Conservation (phyloP, 345 rosid species). For the Luvunga scandens region DNA sequence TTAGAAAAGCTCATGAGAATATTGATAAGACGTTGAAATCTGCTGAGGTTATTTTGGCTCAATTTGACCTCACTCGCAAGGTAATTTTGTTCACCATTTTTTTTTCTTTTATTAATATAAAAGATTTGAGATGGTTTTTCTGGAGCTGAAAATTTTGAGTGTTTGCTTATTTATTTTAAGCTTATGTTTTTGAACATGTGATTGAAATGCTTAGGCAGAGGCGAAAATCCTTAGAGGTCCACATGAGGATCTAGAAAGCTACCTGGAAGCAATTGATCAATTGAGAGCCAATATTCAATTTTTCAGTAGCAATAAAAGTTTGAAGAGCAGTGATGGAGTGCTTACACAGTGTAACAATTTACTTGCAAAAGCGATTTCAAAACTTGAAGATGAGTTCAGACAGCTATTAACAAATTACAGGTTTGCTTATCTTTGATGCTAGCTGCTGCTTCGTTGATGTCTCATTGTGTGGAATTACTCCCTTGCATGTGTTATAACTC, state of each 20-base stretch:
- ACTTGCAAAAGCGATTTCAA: conserved; percentile 75
- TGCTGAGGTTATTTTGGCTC: conserved; percentile 71
- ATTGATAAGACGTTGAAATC: conserved; percentile 78
- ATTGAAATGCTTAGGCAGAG: conserved; percentile 54
- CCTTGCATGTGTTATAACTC: not conserved
- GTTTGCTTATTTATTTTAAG: too few relatives aligned
- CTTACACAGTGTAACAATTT: conserved; percentile 65
- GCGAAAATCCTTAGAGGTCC: conserved; percentile 97
- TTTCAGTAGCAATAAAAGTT: conserved; percentile 60
- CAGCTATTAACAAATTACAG: conserved; percentile 76
- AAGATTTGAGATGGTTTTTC: not conserved
- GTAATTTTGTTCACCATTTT: conserved; percentile 21
- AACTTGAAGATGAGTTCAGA: conserved; percentile 93
- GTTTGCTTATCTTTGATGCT: conserved; percentile 24
- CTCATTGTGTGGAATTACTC: not conserved
- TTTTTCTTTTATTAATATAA: not conserved
- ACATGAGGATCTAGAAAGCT: conserved; percentile 89
- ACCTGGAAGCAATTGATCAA: conserved; percentile 90
- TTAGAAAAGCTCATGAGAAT: conserved; percentile 87
- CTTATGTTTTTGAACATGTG: not conserved
- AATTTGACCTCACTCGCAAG: conserved; percentile 80
- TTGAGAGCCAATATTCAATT: conserved; percentile 61
- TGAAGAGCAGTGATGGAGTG: conserved; percentile 61
- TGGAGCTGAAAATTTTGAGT: too few relatives aligned
- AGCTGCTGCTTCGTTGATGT: not conserved